Base-by-base conservation (phyloP, 2,329 filamentous ascomycete species). In the Verticillium isaacii region DNA sequence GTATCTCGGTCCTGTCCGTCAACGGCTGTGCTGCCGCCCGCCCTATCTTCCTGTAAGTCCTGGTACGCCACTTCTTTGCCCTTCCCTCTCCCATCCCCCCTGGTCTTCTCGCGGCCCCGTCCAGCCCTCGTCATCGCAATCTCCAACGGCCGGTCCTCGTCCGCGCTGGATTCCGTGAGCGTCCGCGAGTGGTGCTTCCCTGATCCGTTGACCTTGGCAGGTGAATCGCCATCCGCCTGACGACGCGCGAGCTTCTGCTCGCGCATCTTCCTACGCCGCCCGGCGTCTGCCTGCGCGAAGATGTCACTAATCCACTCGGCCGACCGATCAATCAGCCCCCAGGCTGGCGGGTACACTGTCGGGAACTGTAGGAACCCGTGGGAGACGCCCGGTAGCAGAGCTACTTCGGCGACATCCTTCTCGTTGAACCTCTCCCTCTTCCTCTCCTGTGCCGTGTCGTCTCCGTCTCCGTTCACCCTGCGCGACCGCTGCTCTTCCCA, bases 341-440 rank as follows among this genome's bases (percentile, higher is more conserved):
- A 96, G 1, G 91, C 93, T 9, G 95, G 92, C 0, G 93, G 93
- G 68, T 96, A 99, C 3, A 97, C 81, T 1, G 86, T 82, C 0
- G 92, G 92, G 71, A 99, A 97, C 71, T 97, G 93, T 68, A 97
- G 77, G 74, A 99, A 99, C 1, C 95, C 95, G 70, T 99, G 95
- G 4, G 89, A 93, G 57, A 97, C 92, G 0, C 94, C 93, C 0
- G 93, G 93, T 5, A 99, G 88, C 29, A 98, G 80, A 19, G 88
- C 85, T 1, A 97, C 91, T 70, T 97, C 92, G 0, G 92, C 88
- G 60, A 89, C 85, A 52, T 92, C 89, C 68, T 87, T 86, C 67
- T 91, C 90, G 62, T 90, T 81, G 67, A 93, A 94, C 5, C n/a
- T 34, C 19, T 15, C 23, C 9, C 80, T 85, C 36, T 75, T 78